These are phyloP conservation scores for Hymenoscyphus salicellus DNA, from an alignment of 2,329 filamentous ascomycete genomes.

Conservation along the genomic window DNA sequence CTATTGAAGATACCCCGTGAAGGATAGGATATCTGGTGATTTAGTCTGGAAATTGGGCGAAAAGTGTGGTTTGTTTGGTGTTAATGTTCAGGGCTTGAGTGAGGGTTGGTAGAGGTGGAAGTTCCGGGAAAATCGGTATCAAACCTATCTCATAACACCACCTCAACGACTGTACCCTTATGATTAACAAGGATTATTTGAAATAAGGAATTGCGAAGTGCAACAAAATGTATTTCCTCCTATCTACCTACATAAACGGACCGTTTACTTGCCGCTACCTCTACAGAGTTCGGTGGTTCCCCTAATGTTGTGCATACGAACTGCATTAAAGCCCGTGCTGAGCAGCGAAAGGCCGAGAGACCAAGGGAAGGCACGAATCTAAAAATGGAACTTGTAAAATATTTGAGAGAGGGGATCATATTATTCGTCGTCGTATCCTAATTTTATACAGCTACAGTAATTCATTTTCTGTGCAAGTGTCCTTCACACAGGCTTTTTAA, in stretches of 20 bases:
- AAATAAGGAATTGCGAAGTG: slow-evolving; percentile 26
- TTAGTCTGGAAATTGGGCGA: neutral
- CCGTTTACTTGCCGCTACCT: neutral
- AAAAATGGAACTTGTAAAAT: slow-evolving; percentile 5
- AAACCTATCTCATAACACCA: slow-evolving; percentile 10
- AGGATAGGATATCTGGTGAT: neutral
- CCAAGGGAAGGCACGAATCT: slow-evolving; percentile 5
- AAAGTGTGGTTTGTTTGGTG: slow-evolving; percentile 3
- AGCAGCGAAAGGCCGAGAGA: neutral
- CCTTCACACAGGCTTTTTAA: slow-evolving; percentile 28
- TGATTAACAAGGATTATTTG: slow-evolving; percentile 16
- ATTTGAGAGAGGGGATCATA: slow-evolving; percentile 56
- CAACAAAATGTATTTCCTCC: slow-evolving; percentile 20
- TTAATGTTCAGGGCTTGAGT: neutral
- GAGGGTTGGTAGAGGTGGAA: slow-evolving; percentile 4
- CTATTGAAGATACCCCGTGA: slow-evolving; percentile 12
- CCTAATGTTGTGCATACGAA: slow-evolving; percentile 6
- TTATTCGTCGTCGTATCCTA: slow-evolving; percentile 50
- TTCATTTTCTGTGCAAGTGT: slow-evolving; percentile 32
- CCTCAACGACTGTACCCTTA: slow-evolving; percentile 14
- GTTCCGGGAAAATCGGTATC: slow-evolving; percentile 8
- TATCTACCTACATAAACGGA: slow-evolving; percentile 1
- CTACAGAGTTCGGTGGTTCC: neutral
- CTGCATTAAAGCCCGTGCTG: slow-evolving; percentile 19
- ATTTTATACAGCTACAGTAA: slow-evolving; percentile 38